Evolutionary conservation across 139 green algal genomes (phyloP).

Genomic region (Chlorokybus atmophyticus): DNA sequence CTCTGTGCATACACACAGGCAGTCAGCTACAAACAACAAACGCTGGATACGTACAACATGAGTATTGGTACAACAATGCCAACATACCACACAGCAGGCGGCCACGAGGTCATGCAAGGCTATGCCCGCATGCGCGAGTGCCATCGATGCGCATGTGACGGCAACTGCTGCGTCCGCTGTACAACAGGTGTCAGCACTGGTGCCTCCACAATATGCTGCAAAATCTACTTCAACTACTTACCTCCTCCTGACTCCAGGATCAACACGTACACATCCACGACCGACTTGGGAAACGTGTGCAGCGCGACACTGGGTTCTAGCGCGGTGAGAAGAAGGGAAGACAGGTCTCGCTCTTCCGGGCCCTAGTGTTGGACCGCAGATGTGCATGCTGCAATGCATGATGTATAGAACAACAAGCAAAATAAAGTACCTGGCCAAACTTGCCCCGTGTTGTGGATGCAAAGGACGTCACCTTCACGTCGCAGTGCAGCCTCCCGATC

Average conservation of each 20-base stretch:
- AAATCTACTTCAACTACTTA: slow-evolving; percentile 20
- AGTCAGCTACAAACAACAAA: slow-evolving; percentile 1
- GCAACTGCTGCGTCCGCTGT: slow-evolving; percentile 30
- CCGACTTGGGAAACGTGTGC: slow-evolving; percentile 49
- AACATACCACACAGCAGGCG: slow-evolving; percentile 32
- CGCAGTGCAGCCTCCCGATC: slow-evolving; percentile 39
- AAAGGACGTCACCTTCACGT: slow-evolving; percentile 53
- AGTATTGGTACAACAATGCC: slow-evolving; percentile 1
- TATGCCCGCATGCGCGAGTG: slow-evolving; percentile 58
- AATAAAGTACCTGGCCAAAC: slow-evolving; percentile 8
- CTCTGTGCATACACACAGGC: slow-evolving; percentile 4
- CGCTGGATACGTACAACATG: neutral
- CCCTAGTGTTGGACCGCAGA: slow-evolving; percentile 10
- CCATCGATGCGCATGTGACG: slow-evolving; percentile 44
- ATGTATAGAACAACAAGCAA: neutral
- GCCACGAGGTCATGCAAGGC: slow-evolving; percentile 53
- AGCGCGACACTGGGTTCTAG: slow-evolving; percentile 38
- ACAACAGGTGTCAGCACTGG: neutral
- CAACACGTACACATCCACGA: slow-evolving; percentile 51
- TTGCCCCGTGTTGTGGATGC: slow-evolving; percentile 19
- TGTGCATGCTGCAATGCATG: slow-evolving; percentile 2
- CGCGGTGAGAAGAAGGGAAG: slow-evolving; percentile 31
- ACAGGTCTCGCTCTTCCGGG: slow-evolving; percentile 32
- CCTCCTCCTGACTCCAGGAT: slow-evolving; percentile 53
- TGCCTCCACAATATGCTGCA: neutral